A percentile compares a stretch with the other conserved stretches of the same genome.
Conservation (phyloP, 495 filamentous ascomycete genomes). For the Neurospora hispaniola region DNA sequence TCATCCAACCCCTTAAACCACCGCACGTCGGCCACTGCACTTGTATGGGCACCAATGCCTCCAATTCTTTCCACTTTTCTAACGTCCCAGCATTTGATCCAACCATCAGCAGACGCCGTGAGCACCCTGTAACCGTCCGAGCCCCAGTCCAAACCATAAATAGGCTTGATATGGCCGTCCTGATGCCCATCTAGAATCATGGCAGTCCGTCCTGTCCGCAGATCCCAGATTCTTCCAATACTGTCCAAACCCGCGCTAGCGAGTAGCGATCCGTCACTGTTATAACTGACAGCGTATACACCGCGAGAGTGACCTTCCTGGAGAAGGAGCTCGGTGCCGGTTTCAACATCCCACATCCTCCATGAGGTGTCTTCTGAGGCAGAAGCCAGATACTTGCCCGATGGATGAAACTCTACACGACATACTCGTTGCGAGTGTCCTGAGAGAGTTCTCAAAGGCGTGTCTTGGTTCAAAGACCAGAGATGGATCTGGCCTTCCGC, state of each 20-base stretch:
- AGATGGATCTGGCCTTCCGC: constrained; percentile 84
- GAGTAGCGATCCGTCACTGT: constrained; percentile 79
- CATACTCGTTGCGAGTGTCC: constrained; percentile 84
- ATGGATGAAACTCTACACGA: constrained; percentile 89
- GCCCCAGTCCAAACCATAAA: constrained; percentile 87
- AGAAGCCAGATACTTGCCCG: constrained; percentile 79
- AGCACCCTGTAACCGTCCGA: constrained; percentile 81
- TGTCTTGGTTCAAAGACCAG: constrained; percentile 78
- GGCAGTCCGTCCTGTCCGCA: constrained; percentile 86
- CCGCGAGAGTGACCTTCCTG: constrained; percentile 94
- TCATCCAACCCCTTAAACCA: constrained; percentile 84
- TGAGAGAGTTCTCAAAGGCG: constrained; percentile 69
- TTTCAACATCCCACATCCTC: constrained; percentile 91
- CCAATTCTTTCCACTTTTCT: constrained; percentile 74
- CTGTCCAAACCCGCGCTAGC: constrained; percentile 88
- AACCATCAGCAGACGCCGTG: constrained; percentile 85
- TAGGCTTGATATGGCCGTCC: constrained; percentile 86
- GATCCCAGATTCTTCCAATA: constrained; percentile 91
- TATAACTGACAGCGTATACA: constrained; percentile 81
- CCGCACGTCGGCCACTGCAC: constrained; percentile 81
- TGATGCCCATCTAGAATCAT: constrained; percentile 81
- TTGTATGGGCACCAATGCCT: constrained; percentile 82
- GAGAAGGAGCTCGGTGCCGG: constrained; percentile 67
- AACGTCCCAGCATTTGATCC: constrained; percentile 96
- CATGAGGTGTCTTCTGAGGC: constrained; percentile 95